Evolutionary conservation across 2,329 filamentous ascomycete species (phyloP).

Genomic region (Didymella pinodella): DNA sequence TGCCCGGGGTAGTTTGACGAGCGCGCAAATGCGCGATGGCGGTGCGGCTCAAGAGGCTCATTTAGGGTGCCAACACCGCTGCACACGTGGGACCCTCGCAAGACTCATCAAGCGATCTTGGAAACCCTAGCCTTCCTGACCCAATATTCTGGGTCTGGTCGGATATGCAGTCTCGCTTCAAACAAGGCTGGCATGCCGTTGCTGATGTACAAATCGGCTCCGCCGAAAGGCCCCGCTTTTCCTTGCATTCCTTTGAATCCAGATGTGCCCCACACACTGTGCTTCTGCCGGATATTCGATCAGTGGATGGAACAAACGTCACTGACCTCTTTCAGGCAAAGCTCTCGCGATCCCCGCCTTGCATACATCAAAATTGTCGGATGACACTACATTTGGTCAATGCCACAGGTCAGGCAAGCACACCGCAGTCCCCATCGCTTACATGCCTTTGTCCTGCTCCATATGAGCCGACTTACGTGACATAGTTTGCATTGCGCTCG

Average conservation of each 20-base stretch:
- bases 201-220: neutral
- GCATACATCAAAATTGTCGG: neutral
- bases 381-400: constrained; percentile 3
- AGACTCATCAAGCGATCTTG: neutral
- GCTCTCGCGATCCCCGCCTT: neutral
- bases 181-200: neutral
- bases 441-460: neutral
- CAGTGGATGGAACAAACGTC: neutral
- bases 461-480: neutral
- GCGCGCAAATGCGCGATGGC: neutral
- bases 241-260: neutral
- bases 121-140: neutral
- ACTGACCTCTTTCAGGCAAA: neutral
- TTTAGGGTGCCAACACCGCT: neutral
- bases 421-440: neutral
- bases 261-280: constrained; percentile 1
- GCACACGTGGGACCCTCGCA: constrained; percentile 5
- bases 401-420: constrained; percentile 1
- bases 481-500: neutral
- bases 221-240: neutral
- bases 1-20: neutral
- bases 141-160: neutral
- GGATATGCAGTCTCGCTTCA: neutral
- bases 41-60: neutral
- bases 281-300: neutral